phyloP scores from a whole-genome alignment of 345 rosid species.

The Luvunga scandens region DNA sequence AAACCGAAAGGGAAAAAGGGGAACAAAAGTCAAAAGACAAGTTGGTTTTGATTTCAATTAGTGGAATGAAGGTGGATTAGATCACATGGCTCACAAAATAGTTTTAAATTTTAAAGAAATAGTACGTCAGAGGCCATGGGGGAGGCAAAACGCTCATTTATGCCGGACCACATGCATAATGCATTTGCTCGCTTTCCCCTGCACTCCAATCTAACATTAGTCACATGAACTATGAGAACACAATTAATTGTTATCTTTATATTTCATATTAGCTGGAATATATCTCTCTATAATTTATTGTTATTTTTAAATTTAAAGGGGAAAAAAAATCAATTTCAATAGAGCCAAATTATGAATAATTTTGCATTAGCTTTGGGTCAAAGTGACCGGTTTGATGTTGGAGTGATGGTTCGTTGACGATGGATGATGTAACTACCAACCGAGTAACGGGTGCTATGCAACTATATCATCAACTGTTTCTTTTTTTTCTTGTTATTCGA shows the following conservation, averaged over 20 bases:
- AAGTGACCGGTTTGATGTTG: not conserved
- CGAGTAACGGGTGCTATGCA: too few species aligned
- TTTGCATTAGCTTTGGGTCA: not conserved
- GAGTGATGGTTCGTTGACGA: not conserved
- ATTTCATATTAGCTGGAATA: not conserved
- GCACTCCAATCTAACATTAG: conserved; percentile 7
- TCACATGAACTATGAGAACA: conserved; percentile 18
- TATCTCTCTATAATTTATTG: not conserved
- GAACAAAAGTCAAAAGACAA: conserved; percentile 14
- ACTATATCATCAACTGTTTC: not conserved
- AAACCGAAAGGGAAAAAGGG: not conserved
- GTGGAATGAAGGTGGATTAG: not conserved
- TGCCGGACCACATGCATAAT: conserved; percentile 33
- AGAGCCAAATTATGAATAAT: not conserved
- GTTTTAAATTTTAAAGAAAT: not conserved
- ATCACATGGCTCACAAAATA: conserved; percentile 15
- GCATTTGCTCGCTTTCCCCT: conserved; percentile 18
- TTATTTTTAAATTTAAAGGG: too few species aligned
- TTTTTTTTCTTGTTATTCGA: too few species aligned
- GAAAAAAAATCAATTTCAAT: too few species aligned
- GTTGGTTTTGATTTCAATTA: not conserved
- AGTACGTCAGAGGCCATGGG: not conserved
- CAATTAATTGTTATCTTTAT: not conserved
- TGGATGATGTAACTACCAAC: not conserved
- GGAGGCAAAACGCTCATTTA: conserved; percentile 20